Base-by-base conservation (phyloP, 305 asterid species). In the Rubia occidens region DNA sequence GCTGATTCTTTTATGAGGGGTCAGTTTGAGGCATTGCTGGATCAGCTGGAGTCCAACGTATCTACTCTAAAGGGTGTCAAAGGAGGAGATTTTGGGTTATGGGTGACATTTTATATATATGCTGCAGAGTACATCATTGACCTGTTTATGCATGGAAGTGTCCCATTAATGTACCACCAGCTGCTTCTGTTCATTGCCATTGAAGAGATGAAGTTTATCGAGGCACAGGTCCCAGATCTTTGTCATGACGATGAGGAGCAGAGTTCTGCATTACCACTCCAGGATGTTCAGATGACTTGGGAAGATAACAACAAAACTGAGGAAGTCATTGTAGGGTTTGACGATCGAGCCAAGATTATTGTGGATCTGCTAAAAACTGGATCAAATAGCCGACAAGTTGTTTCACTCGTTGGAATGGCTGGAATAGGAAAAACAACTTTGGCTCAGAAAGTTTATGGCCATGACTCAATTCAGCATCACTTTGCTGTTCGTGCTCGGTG, bases 351-450 rank as follows among this genome's bases (percentile, higher is more conserved):
- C 4, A 21, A 13, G 11, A 15, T 18, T 37, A 29, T 70, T 61
- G 1, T 62, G 11, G 53, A 67, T 0, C 51, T 35, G 44, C 80
- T 77, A 6, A 35, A n/a, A 9, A 42, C 67, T 4, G 76, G 69
- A 43, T 0, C 54, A 32, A 10, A 42, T 0, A 7, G 21, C 0
- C 76, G 45, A 2, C 21, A 44, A 9, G 47, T 70, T 11, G 55
- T 78, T 18, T 72, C 73, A 11, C 73, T 81, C 35, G 61, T 47
- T 18, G 84, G 84, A 45, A 72, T 75, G 80, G 71, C 76, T 24
- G 82, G 84, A 42, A 66, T 77, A 3, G 79, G 81, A 4, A 77
- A 77, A 78, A 77, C 79, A 21, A 77, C 80, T 24, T 24, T 75
- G n/a, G 82, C 82, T 10, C 68, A 63, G 59, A 77, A 71, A 20